Percentiles rank a stretch among this genome's conserved stretches.
phyloP scores from a whole-genome alignment of 78 protist genomes.

The Dictyostelium brefeldianum region DNA sequence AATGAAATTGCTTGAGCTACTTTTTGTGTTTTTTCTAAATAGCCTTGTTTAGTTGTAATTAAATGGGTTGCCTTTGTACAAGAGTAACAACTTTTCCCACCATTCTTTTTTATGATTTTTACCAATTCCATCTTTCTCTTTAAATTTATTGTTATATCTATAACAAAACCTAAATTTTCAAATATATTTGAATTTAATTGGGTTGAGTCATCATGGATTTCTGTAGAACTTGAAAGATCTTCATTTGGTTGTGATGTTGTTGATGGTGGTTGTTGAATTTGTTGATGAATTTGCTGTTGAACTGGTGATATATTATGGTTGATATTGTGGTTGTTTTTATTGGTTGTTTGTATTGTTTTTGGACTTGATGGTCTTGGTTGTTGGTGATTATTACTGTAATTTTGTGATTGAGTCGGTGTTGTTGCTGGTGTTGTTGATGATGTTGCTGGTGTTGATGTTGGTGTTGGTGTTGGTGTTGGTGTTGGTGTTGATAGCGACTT shows the following conservation, averaged over 20 bases:
- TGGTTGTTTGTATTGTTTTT: background rate
- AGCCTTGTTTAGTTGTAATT: conserved; percentile 64
- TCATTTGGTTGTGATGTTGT: conserved; percentile 23
- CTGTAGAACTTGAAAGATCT: conserved; percentile 11
- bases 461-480: background rate
- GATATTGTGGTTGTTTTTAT: background rate
- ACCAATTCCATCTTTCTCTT: conserved; percentile 74
- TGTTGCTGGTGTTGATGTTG: background rate
- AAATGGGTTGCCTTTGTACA: conserved; percentile 70
- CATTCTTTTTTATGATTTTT: conserved; percentile 69
- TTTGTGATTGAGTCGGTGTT: background rate
- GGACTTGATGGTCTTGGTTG: background rate
- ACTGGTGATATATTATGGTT: background rate
- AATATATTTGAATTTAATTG: conserved; percentile 45
- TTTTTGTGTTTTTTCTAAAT: conserved; percentile 46
- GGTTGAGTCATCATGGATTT: background rate
- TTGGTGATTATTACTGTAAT: background rate
- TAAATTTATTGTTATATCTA: conserved; percentile 54
- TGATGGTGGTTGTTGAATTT: background rate
- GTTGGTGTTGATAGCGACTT: conserved; percentile 12
- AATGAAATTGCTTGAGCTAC: conserved; percentile 54
- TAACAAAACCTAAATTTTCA: conserved; percentile 63
- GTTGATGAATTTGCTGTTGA: background rate
- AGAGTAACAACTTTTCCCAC: conserved; percentile 75
- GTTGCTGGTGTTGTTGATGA: background rate